Percentiles rank a stretch among this genome's conserved stretches.
Evolutionary conservation across 2,329 filamentous ascomycete genomes (phyloP).

Genomic region (Alternaria gansuensis): DNA sequence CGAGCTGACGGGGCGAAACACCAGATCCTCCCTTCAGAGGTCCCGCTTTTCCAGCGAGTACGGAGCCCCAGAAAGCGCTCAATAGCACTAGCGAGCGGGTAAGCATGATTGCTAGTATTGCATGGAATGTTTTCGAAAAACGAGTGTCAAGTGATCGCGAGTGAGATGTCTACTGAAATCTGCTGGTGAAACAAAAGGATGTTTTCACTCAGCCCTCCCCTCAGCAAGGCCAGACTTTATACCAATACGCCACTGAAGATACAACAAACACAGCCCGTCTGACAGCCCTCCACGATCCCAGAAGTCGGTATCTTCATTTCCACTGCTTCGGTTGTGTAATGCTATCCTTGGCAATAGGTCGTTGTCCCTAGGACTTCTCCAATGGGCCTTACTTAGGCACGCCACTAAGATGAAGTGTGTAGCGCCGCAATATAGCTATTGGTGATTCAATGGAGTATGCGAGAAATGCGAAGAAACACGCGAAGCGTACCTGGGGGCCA

Average conservation of each 20-base stretch:
- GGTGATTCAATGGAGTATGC: neutral
- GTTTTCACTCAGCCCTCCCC: neutral
- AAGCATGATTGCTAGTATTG: conserved; percentile 1
- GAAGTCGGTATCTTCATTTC: conserved; percentile 2
- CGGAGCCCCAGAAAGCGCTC: neutral
- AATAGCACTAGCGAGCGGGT: neutral
- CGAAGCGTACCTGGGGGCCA: conserved; percentile 7
- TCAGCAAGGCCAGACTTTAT: conserved; percentile 6
- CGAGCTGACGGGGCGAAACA: conserved; percentile 6
- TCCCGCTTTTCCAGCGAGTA: conserved; percentile 2
- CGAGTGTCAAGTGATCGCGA: neutral
- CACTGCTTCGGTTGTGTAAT: conserved; percentile 2
- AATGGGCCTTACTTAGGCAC: conserved; percentile 3
- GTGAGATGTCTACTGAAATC: neutral
- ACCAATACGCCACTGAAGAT: neutral
- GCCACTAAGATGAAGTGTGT: conserved; percentile 2
- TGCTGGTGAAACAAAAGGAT: neutral
- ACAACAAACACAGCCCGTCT: neutral
- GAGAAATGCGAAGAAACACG: conserved; percentile 6
- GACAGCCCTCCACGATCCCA: conserved; percentile 1
- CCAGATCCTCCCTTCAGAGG: neutral
- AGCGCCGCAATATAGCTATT: neutral
- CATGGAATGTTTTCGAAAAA: neutral
- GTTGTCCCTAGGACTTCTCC: conserved; percentile 1
- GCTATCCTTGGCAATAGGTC: neutral